These are phyloP conservation scores for Boletus sp. DNA, from an alignment of 768 basidiomycete genomes.

Conservation along the genomic window DNA sequence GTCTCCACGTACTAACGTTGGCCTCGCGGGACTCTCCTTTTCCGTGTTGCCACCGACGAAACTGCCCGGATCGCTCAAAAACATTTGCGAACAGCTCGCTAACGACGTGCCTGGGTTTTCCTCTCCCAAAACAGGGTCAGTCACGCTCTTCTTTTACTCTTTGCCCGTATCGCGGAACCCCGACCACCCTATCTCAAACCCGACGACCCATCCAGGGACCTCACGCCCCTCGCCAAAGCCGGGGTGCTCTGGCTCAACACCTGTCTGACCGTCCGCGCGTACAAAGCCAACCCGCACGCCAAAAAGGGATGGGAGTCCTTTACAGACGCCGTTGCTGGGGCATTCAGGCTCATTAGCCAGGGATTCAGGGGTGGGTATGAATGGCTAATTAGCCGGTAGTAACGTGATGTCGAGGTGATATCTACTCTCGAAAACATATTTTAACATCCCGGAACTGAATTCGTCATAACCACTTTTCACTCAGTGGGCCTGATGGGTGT, in stretches of 20 bases:
- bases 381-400: too few species aligned
- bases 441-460: too few species aligned
- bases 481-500: too few species aligned
- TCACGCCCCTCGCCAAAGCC: constrained; percentile 63
- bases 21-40: constrained; percentile 26
- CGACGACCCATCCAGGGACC: constrained; percentile 47
- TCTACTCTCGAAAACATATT: too few species aligned
- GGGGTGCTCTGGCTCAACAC: constrained; percentile 82
- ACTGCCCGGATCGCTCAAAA: constrained; percentile 53
- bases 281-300: constrained; percentile 71
- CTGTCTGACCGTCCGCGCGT: constrained; percentile 73
- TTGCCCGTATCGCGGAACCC: background rate
- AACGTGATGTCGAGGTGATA: too few species aligned
- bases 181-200: too few species aligned
- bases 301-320: constrained; percentile 82
- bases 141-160: background rate
- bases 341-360: too few species aligned
- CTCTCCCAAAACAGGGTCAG: constrained; percentile 64
- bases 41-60: constrained; percentile 56
- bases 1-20: background rate
- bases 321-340: constrained; percentile 68
- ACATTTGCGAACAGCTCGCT: constrained; percentile 76
- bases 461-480: too few species aligned
- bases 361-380: too few species aligned
- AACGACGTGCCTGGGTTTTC: constrained; percentile 63